Evolutionary conservation across 2,329 filamentous ascomycete genomes (phyloP), one percentile per base, ranked within the genome.

Genomic region (Aspergillus sp.): DNA sequence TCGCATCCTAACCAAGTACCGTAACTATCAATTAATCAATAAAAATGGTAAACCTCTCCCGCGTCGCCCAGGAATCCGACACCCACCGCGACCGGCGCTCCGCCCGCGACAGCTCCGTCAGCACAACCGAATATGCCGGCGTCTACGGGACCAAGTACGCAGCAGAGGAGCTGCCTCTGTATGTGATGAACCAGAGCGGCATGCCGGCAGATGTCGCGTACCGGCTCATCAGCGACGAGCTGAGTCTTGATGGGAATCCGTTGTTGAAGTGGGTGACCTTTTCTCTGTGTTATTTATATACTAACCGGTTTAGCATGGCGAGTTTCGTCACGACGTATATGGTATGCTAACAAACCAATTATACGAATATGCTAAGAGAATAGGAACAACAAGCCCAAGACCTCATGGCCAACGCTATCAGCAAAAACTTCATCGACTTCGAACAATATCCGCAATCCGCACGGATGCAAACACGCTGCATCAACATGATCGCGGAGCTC

Each of bases 111-210:
- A 19, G 47, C 9, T 27, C 47, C 19, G 51, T 72, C 39, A 63
- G 77, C 60, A 75, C 80, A 65, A 70, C 72, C 21, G 73, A 87
- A 77, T 89, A 87, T 62, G 51, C 51, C 17, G 41, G 51, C 41
- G 90, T 96, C 68, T 97, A 96, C 70, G 93, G 91, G 69, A 93
- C 90, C 59, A 85, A 82, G 63, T 96, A 90, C 71, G 92, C 93
- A n/a, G 83, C 84, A 33, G 80, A 89, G 70, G 90, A 96, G 67
- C 82, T 96, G 24, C 93, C 92, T 40, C 85, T 84, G 71, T 81
- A 90, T 70, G 88, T 90, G 78, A 96, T 97, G 85, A 90, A 92
- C 2, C 91, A 96, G 65, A 69, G 77, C 19, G 90, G 95, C 76
- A 96, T 96, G 93, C 93, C 93, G 39, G 86, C 85, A 66, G 85